Evolutionary conservation across 306 rosid genomes (phyloP), one percentile per base, ranked within the genome.

Genomic region (Ormosia semicastrata): DNA sequence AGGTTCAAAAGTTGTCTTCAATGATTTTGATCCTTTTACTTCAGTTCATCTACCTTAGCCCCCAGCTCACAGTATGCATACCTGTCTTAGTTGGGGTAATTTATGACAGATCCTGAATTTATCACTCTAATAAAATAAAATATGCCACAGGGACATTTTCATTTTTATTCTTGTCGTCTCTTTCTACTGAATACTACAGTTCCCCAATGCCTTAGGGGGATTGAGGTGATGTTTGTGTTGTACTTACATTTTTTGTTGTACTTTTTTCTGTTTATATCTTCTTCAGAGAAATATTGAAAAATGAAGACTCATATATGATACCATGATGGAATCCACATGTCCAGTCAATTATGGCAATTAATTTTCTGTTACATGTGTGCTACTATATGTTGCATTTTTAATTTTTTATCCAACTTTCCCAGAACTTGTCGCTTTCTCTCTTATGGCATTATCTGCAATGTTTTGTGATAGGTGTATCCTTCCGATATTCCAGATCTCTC

Each of bases 401-500:
- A 66, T 18, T 66, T 39, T 39, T 50, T 81, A 66, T 86, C 76
- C 64, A 74, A 78, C 60, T 52, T 62, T 43, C 7, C 40, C 60
- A 56, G 58, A 68, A 74, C 62, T 66, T 44, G 57, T 47, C 17
- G 66, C 36, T 73, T 4, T 37, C 53, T 18, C 66, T 81, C 85
- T 74, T 52, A 77, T 70, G 72, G 81, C 58, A 29, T 73, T 76
- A 33, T 83, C 58, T 85, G 57, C 57, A 37, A 89, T 74, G 81
- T 84, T 66, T 79, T 84, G 62, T 71, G 44, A 30, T 81, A 94
- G 98, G 82, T 94, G 52, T 87, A 65, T 66, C 95, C 95, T 73
- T 81, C 86, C 62, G 71, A 70, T 5, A 82, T 93, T 79, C 91
- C 97, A 41, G 98, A 93, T 86, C 97, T 94, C 81, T 89, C 94